Base-by-base conservation (phyloP, 768 basidiomycete species). In the Leucogyrophana mollusca region DNA sequence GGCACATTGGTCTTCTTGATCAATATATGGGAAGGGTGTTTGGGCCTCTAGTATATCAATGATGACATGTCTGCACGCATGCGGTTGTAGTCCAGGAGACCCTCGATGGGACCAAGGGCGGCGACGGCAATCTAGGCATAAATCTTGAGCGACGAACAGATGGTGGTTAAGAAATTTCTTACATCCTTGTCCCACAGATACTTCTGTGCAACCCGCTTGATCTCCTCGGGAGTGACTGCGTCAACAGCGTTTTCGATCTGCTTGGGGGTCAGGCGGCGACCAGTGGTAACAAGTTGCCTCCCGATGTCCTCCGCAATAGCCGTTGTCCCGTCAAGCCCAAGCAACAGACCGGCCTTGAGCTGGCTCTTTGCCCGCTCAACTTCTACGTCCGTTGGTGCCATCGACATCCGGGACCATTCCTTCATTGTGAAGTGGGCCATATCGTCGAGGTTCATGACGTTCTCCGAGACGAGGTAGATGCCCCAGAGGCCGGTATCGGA, bases 401-500 rank as follows among this genome's bases (percentile, higher is more conserved):
- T 83, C 53, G 87, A 88, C 92, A 98, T 94, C 52, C 95, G 79
- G 14, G 90, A 85, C 94, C 94, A 97, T 73, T 96, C 94, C 68
- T 80, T 85, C 50, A 99, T 75, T 14, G 94, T 95, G 69, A 94
- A 95, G 73, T 99, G 95, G 40, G 82, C 66, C 50, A 97, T 73
- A 64, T 98, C 95, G 59, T 98, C 95, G 35, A 98, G 76, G 73
- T 94, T 94, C 73, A 79, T 78, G 43, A 93, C 62, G 78, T 97
- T 97, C 78, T 99, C 96, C 14, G 90, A 84, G 49, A 94, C 91
- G 45, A 96, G 72, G 77, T 99, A 98, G 69, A 97, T 92, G 58
- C 95, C 95, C 96, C 95, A 99, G 25, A 98, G 83, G 47, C 96
- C 96, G 16, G 94, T 98, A 69, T 99, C 96, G 5, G 94, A 93